Percentiles rank a stretch among this genome's conserved stretches.
phyloP scores from a whole-genome alignment of 2,329 filamentous ascomycete species.

The Drechslerella dactyloides region DNA sequence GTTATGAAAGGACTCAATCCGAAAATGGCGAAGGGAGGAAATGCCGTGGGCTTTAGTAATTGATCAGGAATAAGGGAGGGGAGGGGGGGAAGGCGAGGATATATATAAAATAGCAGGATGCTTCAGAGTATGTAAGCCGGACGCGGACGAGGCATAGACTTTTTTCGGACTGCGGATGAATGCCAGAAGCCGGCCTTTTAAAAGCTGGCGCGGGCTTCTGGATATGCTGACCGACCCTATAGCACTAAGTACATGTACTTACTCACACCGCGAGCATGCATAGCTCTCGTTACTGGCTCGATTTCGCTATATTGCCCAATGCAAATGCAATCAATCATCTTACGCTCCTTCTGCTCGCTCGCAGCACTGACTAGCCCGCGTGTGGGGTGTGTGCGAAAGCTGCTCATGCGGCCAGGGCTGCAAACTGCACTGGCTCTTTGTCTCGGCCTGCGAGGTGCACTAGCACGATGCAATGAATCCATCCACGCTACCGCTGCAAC shows the following conservation, averaged over 20 bases:
- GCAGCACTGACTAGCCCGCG: neutral
- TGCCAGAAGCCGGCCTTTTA: constrained; percentile 46
- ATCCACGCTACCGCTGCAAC: constrained; percentile 43
- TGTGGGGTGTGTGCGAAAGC: constrained; percentile 47
- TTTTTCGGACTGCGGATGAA: constrained; percentile 44
- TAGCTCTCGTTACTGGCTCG: constrained; percentile 4
- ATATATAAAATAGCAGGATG: constrained; percentile 27
- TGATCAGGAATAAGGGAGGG: neutral
- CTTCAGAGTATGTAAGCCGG: constrained; percentile 10
- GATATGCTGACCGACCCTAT: constrained; percentile 13
- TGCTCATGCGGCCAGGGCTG: constrained; percentile 47
- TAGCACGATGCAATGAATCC: constrained; percentile 31
- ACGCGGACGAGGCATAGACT: constrained; percentile 33
- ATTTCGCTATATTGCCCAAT: constrained; percentile 37
- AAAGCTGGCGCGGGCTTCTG: constrained; percentile 38
- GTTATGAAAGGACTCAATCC: neutral
- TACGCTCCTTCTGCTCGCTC: constrained; percentile 8
- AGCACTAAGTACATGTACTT: neutral
- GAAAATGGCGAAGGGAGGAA: neutral
- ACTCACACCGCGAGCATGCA: neutral
- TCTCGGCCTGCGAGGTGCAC: too few species aligned
- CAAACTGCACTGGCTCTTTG: constrained; percentile 20
- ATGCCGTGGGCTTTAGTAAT: neutral
- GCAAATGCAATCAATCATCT: constrained; percentile 10
- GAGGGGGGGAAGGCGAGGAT: constrained; percentile 7